Percentiles rank a stretch among this genome's conserved stretches.
Conservation (phyloP, 108 stramenopile genomes). For the Conticribra weissflogii region DNA sequence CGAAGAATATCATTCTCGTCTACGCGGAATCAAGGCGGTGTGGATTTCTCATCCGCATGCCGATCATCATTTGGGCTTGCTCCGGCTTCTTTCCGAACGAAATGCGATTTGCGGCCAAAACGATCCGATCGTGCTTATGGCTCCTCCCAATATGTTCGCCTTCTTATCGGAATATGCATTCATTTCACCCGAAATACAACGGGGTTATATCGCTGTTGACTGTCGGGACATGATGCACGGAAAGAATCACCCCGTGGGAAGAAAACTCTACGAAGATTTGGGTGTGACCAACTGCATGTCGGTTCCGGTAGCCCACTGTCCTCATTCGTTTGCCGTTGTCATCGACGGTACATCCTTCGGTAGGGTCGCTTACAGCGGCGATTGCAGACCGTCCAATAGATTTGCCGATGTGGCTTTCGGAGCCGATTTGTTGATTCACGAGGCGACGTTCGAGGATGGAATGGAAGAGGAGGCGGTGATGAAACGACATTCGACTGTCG, state of each 20-base stretch:
- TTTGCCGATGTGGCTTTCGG: constrained; percentile 71
- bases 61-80: constrained; percentile 96
- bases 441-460: constrained; percentile 97
- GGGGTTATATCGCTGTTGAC: constrained; percentile 73
- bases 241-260: constrained; percentile 29
- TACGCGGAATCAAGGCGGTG: constrained; percentile 76
- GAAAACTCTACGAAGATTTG: constrained; percentile 50
- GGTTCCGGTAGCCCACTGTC: constrained; percentile 91
- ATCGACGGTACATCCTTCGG: constrained; percentile 80
- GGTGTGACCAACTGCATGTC: constrained; percentile 61
- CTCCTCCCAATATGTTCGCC: constrained; percentile 69
- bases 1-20: constrained; percentile 38
- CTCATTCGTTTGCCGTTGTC: constrained; percentile 86
- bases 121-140: constrained; percentile 84
- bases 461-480: constrained; percentile 86
- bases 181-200: constrained; percentile 57
- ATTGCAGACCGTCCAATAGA: constrained; percentile 89
- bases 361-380: constrained; percentile 89
- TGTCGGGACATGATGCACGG: constrained; percentile 59
- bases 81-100: constrained; percentile 80
- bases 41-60: constrained; percentile 99
- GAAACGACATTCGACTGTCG: constrained; percentile 93
- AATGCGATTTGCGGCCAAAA: constrained; percentile 31
- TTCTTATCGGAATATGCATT: constrained; percentile 83
- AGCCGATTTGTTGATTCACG: constrained; percentile 93